phyloP scores from a whole-genome alignment of 1,284 basidiomycete genomes.

The Cutaneotrichosporon curvatum region DNA sequence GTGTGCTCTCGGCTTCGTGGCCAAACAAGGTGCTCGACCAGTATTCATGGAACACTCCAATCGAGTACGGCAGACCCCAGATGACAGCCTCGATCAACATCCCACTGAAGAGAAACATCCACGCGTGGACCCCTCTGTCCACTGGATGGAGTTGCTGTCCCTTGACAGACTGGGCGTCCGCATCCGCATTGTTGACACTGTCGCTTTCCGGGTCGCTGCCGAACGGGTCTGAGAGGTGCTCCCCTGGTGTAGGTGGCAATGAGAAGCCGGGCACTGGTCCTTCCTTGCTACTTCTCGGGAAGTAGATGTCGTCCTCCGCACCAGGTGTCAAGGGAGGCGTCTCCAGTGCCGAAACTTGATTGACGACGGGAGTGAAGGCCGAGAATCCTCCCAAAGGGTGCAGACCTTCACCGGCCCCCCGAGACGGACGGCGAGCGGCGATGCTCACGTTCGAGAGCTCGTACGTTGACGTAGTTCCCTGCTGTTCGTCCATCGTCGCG shows the following conservation, averaged over 20 bases:
- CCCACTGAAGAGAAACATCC: conserved; percentile 39
- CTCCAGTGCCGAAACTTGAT: background rate
- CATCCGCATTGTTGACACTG: background rate
- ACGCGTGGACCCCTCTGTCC: conserved; percentile 39
- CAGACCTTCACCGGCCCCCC: background rate
- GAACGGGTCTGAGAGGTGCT: background rate
- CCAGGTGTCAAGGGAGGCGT: background rate
- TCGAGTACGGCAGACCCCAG: conserved; percentile 43
- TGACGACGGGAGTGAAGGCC: background rate
- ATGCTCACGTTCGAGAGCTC: background rate
- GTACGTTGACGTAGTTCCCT: conserved; percentile 1
- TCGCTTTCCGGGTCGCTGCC: background rate
- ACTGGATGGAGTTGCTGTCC: conserved; percentile 29
- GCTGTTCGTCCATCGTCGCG: background rate
- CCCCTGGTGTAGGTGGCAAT: conserved; percentile 1
- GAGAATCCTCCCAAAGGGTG: background rate
- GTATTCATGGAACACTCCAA: conserved; percentile 42
- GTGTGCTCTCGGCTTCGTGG: conserved; percentile 11
- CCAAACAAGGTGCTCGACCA: conserved; percentile 33
- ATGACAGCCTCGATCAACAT: conserved; percentile 38
- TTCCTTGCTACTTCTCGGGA: background rate
- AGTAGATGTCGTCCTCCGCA: background rate
- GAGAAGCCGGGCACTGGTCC: background rate
- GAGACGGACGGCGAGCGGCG: conserved; percentile 1
- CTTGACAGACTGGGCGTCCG: background rate